A percentile compares a stretch with the other conserved stretches of the same genome.
Evolutionary conservation across 2,329 filamentous ascomycete species (phyloP).

Genomic region (Tolypocladium tropicale): DNA sequence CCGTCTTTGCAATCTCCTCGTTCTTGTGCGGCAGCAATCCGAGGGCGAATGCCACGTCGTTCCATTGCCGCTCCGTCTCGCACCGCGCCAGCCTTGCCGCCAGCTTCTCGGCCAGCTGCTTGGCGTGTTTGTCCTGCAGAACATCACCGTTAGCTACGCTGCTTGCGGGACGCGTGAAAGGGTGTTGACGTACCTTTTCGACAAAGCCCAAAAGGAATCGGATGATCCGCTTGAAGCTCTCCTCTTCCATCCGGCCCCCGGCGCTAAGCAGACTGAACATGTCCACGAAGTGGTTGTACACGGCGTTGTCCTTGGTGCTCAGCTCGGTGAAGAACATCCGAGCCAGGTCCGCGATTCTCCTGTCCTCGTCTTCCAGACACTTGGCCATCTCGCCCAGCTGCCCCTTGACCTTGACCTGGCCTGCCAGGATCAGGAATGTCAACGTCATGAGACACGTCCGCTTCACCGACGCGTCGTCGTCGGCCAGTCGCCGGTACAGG

Average conservation of each 20-base stretch:
- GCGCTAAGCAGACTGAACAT: constrained; percentile 93
- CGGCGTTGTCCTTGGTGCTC: constrained; percentile 94
- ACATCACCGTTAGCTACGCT: constrained; percentile 7
- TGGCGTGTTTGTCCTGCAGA: constrained; percentile 84
- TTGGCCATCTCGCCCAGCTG: constrained; percentile 99
- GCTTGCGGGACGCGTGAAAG: too few species aligned
- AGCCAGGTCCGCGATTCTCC: constrained; percentile 83
- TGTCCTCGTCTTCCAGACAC: constrained; percentile 93
- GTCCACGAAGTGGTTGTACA: constrained; percentile 99
- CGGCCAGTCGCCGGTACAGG: constrained; percentile 85
- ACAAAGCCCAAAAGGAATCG: constrained; percentile 93
- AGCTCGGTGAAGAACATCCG: constrained; percentile 98
- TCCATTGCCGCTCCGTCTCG: constrained; percentile 93
- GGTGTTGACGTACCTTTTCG: constrained; percentile 63
- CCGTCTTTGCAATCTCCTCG: constrained; percentile 71
- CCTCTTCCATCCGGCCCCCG: constrained; percentile 70
- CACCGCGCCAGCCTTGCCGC: constrained; percentile 77
- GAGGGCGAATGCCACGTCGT: constrained; percentile 88
- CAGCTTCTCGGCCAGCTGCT: constrained; percentile 85
- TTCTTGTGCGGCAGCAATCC: constrained; percentile 88
- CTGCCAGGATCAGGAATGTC: constrained; percentile 92
- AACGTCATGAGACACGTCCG: constrained; percentile 96
- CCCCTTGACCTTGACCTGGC: constrained; percentile 98
- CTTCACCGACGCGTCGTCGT: constrained; percentile 82
- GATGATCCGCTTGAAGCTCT: constrained; percentile 75